Evolutionary conservation across 306 rosid genomes (phyloP).

Genomic region (Rubus idaeus): DNA sequence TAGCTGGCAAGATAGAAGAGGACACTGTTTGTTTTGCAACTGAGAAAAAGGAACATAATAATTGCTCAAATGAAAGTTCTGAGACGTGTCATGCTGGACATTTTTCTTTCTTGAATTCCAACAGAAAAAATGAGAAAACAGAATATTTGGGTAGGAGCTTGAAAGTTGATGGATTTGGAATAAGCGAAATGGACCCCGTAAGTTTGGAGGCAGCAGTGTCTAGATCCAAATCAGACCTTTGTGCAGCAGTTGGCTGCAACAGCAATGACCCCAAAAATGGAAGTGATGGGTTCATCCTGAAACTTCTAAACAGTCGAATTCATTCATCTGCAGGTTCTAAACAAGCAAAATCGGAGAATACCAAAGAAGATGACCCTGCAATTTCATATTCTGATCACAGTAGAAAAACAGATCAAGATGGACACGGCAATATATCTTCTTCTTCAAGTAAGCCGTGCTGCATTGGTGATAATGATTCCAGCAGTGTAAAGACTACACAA

Average conservation of each 20-base stretch:
- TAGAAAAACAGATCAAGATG: constrained; percentile 19
- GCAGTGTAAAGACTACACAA: constrained; percentile 27
- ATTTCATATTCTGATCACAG: constrained; percentile 20
- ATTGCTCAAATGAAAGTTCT: constrained; percentile 31
- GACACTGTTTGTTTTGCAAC: constrained; percentile 19
- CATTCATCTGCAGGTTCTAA: not conserved
- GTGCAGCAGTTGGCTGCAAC: constrained; percentile 22
- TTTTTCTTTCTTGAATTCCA: constrained; percentile 19
- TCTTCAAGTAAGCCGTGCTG: constrained; percentile 24
- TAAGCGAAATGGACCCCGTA: constrained; percentile 24
- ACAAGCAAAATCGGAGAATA: constrained; percentile 14
- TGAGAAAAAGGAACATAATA: constrained; percentile 20
- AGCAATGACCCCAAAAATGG: constrained; percentile 12
- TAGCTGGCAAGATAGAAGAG: constrained; percentile 25
- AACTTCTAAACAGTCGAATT: constrained; percentile 20
- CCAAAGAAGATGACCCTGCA: constrained; percentile 15
- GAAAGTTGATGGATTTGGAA: constrained; percentile 16
- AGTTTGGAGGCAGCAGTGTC: constrained; percentile 19
- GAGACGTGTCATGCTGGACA: constrained; percentile 23
- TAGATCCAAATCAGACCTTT: constrained; percentile 4
- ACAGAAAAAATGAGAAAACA: constrained; percentile 17
- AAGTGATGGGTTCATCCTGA: constrained; percentile 7
- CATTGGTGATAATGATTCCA: constrained; percentile 26
- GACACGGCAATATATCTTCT: constrained; percentile 20
- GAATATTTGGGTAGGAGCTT: constrained; percentile 18